Percentiles rank a stretch among this genome's conserved stretches.
phyloP scores from a whole-genome alignment of 768 basidiomycete species.

The Pleurotus eryngii region DNA sequence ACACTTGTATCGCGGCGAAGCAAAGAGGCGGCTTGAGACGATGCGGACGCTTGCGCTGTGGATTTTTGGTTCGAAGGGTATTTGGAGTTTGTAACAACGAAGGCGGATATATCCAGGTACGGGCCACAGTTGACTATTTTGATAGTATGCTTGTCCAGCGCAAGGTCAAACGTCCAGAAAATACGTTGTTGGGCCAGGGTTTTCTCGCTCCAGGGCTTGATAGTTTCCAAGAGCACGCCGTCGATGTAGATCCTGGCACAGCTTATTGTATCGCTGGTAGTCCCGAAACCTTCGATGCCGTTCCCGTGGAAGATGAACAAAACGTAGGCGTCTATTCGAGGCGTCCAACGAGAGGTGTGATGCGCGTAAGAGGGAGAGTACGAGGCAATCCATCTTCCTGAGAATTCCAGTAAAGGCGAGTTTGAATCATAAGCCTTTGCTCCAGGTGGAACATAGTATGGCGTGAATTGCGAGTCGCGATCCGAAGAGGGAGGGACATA shows the following conservation, averaged over 20 bases:
- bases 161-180: slow-evolving; percentile 57
- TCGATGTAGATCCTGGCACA: slow-evolving; percentile 57
- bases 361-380: slow-evolving; percentile 50
- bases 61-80: slow-evolving; percentile 1
- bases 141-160: slow-evolving; percentile 51
- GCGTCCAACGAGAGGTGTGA: slow-evolving; percentile 49
- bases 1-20: background rate
- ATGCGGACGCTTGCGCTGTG: background rate
- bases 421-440: slow-evolving; percentile 68
- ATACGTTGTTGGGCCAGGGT: slow-evolving; percentile 56
- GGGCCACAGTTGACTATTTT: slow-evolving; percentile 59
- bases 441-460: slow-evolving; percentile 74
- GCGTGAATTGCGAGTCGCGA: slow-evolving; percentile 46
- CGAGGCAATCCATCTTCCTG: slow-evolving; percentile 54
- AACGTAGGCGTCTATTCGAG: slow-evolving; percentile 43
- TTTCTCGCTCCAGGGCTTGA: slow-evolving; percentile 42
- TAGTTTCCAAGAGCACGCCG: slow-evolving; percentile 37
- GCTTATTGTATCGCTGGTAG: slow-evolving; percentile 51
- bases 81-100: slow-evolving; percentile 49
- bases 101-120: slow-evolving; percentile 57
- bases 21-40: slow-evolving; percentile 9
- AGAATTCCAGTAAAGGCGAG: slow-evolving; percentile 63
- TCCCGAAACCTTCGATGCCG: slow-evolving; percentile 78
- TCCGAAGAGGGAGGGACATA: slow-evolving; percentile 48
- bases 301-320: slow-evolving; percentile 67